Conservation (phyloP, 768 basidiomycete genomes). For the Tulasnella sp. region DNA sequence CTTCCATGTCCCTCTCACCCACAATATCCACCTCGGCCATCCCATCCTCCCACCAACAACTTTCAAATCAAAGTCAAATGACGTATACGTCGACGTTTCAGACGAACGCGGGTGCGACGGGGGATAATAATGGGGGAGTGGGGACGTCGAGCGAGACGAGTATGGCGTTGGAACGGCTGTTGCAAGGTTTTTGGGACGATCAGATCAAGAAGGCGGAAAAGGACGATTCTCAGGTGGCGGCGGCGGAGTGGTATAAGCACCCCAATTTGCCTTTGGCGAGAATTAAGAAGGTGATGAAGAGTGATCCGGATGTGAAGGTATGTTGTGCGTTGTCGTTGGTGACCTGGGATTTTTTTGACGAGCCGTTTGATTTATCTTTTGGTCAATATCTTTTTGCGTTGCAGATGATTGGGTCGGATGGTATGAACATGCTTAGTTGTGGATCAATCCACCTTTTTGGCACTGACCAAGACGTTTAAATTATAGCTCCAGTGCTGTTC, state of each 20-base stretch:
- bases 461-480: too few relatives aligned
- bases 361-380: background rate
- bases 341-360: background rate
- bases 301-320: constrained; percentile 93
- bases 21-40: too few relatives aligned
- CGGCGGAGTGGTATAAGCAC: constrained; percentile 39
- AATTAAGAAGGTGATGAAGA: constrained; percentile 99
- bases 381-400: background rate
- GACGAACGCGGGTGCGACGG: too few relatives aligned
- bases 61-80: too few relatives aligned
- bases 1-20: too few relatives aligned
- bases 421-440: constrained; percentile 38
- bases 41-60: too few relatives aligned
- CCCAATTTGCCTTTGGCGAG: constrained; percentile 85
- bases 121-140: too few relatives aligned
- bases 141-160: background rate
- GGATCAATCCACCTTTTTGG: background rate
- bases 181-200: constrained; percentile 82
- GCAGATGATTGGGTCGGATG: constrained; percentile 97
- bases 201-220: constrained; percentile 80
- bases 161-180: constrained; percentile 53
- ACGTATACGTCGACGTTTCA: too few relatives aligned
- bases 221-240: constrained; percentile 57
- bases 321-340: background rate
- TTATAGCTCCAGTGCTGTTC: constrained; percentile 79